A percentile compares a stretch with the other conserved stretches of the same genome.
Evolutionary conservation across 805 yeast species (phyloP).

Genomic region (Candida tibetensis): DNA sequence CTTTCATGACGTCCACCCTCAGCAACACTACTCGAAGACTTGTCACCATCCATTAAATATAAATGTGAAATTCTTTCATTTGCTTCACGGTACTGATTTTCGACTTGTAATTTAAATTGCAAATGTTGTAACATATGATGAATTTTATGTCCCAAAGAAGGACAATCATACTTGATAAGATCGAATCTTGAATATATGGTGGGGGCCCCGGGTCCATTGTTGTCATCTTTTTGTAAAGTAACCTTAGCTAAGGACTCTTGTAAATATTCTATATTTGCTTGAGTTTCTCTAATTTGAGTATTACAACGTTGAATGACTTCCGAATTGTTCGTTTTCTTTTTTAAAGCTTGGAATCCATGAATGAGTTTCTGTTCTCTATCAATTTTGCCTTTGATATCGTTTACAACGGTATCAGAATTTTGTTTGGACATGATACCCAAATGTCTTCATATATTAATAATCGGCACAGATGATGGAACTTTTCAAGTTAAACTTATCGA

Average conservation of each 20-base stretch:
- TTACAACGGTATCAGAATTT: conserved; percentile 30
- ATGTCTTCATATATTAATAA: too few species aligned
- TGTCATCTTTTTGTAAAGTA: conserved; percentile 29
- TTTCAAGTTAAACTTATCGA: too few species aligned
- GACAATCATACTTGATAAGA: conserved; percentile 86
- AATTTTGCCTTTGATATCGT: conserved; percentile 80
- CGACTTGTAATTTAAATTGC: conserved; percentile 91
- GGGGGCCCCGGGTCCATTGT: conserved; percentile 10
- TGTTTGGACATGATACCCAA: neutral
- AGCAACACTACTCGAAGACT: conserved; percentile 80
- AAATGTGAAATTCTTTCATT: conserved; percentile 84
- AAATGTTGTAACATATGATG: conserved; percentile 94
- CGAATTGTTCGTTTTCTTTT: conserved; percentile 73
- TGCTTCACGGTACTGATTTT: conserved; percentile 88
- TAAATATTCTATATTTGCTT: conserved; percentile 84
- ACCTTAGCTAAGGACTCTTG: conserved; percentile 72
- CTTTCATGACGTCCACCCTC: conserved; percentile 84
- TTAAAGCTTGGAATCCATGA: conserved; percentile 78
- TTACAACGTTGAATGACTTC: conserved; percentile 89
- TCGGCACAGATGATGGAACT: too few species aligned
- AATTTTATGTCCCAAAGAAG: conserved; percentile 89
- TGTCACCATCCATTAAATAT: conserved; percentile 89
- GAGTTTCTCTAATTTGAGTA: conserved; percentile 86
- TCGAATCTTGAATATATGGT: conserved; percentile 65
- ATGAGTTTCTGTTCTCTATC: conserved; percentile 86